Evolutionary conservation across 129 eudicot genomes (phyloP).

Genomic region (Centaurea solstitialis): DNA sequence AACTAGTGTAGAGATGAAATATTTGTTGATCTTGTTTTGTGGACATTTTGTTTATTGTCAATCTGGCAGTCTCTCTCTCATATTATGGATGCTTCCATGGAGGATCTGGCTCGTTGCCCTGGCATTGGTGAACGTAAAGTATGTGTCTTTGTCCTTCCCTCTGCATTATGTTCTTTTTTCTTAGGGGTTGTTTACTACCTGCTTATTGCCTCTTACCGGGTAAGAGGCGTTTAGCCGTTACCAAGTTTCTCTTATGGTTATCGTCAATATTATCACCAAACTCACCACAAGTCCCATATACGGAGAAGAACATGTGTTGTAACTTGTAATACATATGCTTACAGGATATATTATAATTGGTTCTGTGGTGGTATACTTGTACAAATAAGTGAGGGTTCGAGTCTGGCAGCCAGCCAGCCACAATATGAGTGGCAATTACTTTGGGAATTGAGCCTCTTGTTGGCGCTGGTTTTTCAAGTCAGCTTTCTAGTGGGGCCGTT

Average conservation of each 20-base stretch:
- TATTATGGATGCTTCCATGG: slow-evolving; percentile 99
- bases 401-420: no score
- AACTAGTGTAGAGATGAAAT: neutral
- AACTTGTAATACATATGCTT: no score
- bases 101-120: slow-evolving; percentile 98
- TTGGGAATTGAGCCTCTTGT: no score
- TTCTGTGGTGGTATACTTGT: no score
- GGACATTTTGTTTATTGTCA: neutral
- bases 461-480: no score
- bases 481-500: no score
- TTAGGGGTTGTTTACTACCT: neutral
- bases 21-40: slow-evolving; percentile 1
- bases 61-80: slow-evolving; percentile 74
- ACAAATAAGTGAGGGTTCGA: no score
- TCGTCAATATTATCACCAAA: neutral
- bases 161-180: slow-evolving; percentile 5
- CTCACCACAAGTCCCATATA: neutral
- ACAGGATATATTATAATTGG: no score
- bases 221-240: neutral
- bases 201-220: neutral
- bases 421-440: no score
- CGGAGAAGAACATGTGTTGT: no score
- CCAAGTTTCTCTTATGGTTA: neutral
- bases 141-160: slow-evolving; percentile 22
- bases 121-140: slow-evolving; percentile 99